Evolutionary conservation across 768 basidiomycete species (phyloP).

Genomic region (Trametes maxima): DNA sequence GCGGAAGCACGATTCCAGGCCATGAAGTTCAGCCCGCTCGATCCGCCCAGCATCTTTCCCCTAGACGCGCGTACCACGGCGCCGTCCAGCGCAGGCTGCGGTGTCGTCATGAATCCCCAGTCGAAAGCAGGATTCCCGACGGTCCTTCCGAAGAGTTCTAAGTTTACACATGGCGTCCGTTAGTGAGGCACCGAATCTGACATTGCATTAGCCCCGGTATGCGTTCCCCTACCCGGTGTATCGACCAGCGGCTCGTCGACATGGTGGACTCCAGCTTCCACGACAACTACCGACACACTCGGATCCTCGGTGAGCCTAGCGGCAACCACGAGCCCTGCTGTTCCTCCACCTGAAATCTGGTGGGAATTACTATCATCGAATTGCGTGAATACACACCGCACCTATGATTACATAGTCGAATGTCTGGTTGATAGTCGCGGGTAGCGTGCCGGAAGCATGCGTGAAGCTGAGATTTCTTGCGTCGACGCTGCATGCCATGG

Average conservation of each 20-base stretch:
- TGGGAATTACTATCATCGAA: too few relatives aligned
- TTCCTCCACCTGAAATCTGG: constrained; percentile 6
- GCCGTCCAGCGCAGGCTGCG: constrained; percentile 44
- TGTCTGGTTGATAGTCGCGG: too few relatives aligned
- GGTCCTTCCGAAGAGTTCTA: constrained; percentile 50
- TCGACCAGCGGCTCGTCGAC: constrained; percentile 10
- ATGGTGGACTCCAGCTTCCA: constrained; percentile 30
- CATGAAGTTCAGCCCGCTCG: constrained; percentile 64
- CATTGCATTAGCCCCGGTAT: too few relatives aligned
- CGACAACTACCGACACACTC: constrained; percentile 37
- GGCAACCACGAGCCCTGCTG: constrained; percentile 42
- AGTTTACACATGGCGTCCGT: constrained; percentile 28
- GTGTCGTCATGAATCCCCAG: constrained; percentile 50
- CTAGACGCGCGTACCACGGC: constrained; percentile 51
- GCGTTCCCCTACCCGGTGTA: background rate
- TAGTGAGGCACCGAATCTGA: constrained; percentile 32
- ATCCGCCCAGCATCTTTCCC: constrained; percentile 67
- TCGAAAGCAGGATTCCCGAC: constrained; percentile 48
- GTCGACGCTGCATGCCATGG: too few relatives aligned
- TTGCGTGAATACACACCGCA: too few relatives aligned
- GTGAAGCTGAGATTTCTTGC: too few relatives aligned
- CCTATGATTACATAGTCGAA: too few relatives aligned
- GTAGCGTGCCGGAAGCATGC: too few relatives aligned
- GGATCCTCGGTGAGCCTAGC: constrained; percentile 40
- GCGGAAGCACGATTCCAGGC: constrained; percentile 56